phyloP scores from a whole-genome alignment of 495 filamentous ascomycete species.

The Haplographium delicatum region DNA sequence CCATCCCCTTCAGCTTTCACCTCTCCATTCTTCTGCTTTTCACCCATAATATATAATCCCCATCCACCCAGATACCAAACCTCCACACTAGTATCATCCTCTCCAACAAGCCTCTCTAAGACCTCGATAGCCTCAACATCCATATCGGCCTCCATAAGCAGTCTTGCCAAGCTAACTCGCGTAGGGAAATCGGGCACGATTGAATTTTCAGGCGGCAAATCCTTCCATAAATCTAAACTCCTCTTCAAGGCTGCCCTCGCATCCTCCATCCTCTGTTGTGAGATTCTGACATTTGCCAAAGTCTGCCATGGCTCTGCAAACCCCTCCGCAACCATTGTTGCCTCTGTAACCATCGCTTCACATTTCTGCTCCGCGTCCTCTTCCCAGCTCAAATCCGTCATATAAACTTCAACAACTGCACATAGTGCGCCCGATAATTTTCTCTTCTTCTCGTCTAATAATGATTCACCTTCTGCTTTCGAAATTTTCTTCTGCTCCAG shows the following conservation, averaged over 20 bases:
- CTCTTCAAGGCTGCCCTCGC: slow-evolving; percentile 69
- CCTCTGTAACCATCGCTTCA: slow-evolving; percentile 81
- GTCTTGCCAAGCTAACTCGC: slow-evolving; percentile 72
- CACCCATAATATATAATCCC: slow-evolving; percentile 73
- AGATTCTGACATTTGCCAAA: slow-evolving; percentile 86
- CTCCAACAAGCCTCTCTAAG: slow-evolving; percentile 71
- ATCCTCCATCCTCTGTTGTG: slow-evolving; percentile 70
- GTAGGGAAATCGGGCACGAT: slow-evolving; percentile 75
- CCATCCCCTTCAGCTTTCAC: slow-evolving; percentile 31
- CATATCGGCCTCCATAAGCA: slow-evolving; percentile 87
- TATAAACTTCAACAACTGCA: slow-evolving; percentile 88
- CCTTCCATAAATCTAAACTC: slow-evolving; percentile 75
- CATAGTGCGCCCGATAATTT: slow-evolving; percentile 85
- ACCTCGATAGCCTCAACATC: slow-evolving; percentile 80
- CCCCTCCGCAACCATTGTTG: slow-evolving; percentile 67
- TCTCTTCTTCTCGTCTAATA: slow-evolving; percentile 61
- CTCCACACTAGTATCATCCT: slow-evolving; percentile 92
- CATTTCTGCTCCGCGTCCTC: slow-evolving; percentile 80
- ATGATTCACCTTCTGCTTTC: slow-evolving; percentile 33
- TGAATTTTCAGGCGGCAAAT: slow-evolving; percentile 53
- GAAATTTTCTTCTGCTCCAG: slow-evolving; percentile 30
- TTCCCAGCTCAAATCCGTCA: slow-evolving; percentile 95
- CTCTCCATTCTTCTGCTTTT: slow-evolving; percentile 46
- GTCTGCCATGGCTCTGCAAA: slow-evolving; percentile 86
- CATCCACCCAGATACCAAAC: slow-evolving; percentile 97